A percentile compares a stretch with the other conserved stretches of the same genome.
Evolutionary conservation across 257 asterid species (phyloP).

Genomic region (Verbena officinalis): DNA sequence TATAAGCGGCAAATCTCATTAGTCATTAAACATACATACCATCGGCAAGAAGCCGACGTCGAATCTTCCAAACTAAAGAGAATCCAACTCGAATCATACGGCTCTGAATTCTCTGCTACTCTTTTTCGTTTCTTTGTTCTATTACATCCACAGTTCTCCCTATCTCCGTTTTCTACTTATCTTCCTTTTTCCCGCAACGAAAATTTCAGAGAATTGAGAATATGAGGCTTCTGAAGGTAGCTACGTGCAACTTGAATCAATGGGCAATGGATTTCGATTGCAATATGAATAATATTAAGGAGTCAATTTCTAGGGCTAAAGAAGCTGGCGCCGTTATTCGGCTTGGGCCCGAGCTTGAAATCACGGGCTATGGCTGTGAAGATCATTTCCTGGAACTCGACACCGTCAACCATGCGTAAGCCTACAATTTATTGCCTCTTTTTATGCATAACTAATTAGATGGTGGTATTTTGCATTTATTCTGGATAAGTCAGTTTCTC

Average conservation of each 20-base stretch:
- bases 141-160: background rate
- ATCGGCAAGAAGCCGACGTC: background rate
- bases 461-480: background rate
- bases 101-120: conserved; percentile 26
- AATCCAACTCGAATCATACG: conserved; percentile 7
- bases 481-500: background rate
- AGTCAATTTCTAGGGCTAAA: conserved; percentile 80
- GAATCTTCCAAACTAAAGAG: conserved; percentile 16
- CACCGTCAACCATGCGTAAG: conserved; percentile 90
- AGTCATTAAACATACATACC: no score
- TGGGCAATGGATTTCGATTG: conserved; percentile 99
- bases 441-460: background rate
- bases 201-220: conserved; percentile 22
- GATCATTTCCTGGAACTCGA: conserved; percentile 95
- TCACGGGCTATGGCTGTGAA: conserved; percentile 97
- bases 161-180: background rate
- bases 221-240: conserved; percentile 93
- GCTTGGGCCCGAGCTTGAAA: conserved; percentile 98
- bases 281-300: conserved; percentile 81
- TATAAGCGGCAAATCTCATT: background rate
- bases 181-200: conserved; percentile 1
- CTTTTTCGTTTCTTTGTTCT: background rate
- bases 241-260: conserved; percentile 92
- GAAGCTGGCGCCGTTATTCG: conserved; percentile 84
- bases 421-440: conserved; percentile 1